Percentiles rank a stretch among this genome's conserved stretches.
Conservation (phyloP, 192 early-diverging fungal genomes). For the Coemansia sp. region DNA sequence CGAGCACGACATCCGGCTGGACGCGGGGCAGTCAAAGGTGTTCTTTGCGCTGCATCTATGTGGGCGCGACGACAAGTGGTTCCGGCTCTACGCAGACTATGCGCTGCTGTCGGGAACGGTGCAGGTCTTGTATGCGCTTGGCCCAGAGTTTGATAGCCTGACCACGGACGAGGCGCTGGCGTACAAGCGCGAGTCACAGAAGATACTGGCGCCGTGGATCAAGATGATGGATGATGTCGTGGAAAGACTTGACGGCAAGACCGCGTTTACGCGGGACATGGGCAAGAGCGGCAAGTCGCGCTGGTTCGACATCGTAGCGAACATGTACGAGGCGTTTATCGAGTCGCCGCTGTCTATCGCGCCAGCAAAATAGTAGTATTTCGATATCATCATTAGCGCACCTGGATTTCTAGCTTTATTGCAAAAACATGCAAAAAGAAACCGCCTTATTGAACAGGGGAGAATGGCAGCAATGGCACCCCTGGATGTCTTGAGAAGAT, state of each 20-base stretch:
- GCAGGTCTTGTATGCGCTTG: slow-evolving; percentile 10
- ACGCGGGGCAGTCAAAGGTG: slow-evolving; percentile 13
- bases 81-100: slow-evolving; percentile 24
- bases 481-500: too few relatives aligned
- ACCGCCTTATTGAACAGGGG: too few relatives aligned
- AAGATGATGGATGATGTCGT: slow-evolving; percentile 20
- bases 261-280: slow-evolving; percentile 49
- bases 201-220: slow-evolving; percentile 18
- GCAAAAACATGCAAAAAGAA: too few relatives aligned
- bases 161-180: neutral
- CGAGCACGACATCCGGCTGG: slow-evolving; percentile 34
- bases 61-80: slow-evolving; percentile 10
- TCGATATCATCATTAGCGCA: neutral
- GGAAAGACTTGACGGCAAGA: slow-evolving; percentile 21
- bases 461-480: too few relatives aligned
- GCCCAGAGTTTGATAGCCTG: neutral
- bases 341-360: slow-evolving; percentile 5
- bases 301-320: slow-evolving; percentile 32
- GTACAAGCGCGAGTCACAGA: neutral
- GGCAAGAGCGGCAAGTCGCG: slow-evolving; percentile 51
- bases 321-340: slow-evolving; percentile 12
- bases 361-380: neutral
- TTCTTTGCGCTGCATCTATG: slow-evolving; percentile 22
- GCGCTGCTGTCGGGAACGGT: slow-evolving; percentile 30
- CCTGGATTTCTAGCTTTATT: too few relatives aligned